These are phyloP conservation scores for Gymnopilus junonius DNA, from an alignment of 768 basidiomycete genomes.

Conservation along the genomic window DNA sequence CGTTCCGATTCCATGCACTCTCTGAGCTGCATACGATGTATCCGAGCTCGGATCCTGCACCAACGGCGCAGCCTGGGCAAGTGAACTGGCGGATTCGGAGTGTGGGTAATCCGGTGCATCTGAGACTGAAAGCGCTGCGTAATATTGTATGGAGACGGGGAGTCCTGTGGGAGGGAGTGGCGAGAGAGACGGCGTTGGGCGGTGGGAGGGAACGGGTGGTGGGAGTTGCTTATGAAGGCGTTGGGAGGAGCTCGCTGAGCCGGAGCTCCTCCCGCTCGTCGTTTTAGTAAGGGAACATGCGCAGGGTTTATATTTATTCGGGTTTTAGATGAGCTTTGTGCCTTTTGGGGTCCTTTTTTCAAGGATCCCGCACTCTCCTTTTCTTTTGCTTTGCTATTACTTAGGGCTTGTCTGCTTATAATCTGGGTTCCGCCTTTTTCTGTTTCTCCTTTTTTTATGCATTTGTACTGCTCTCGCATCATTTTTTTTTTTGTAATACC, in stretches of 20 bases:
- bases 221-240: conserved; percentile 64
- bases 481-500: neutral
- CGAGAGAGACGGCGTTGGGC: conserved; percentile 51
- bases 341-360: neutral
- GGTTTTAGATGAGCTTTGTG: conserved; percentile 4
- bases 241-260: conserved; percentile 55
- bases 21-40: conserved; percentile 32
- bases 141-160: conserved; percentile 52
- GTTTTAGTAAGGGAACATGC: conserved; percentile 2
- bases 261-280: conserved; percentile 9
- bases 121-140: conserved; percentile 64
- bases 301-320: conserved; percentile 5
- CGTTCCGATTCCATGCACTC: conserved; percentile 41
- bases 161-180: conserved; percentile 51
- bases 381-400: neutral
- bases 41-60: conserved; percentile 17
- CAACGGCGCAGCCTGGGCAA: conserved; percentile 16
- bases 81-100: conserved; percentile 53
- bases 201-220: conserved; percentile 62
- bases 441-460: conserved; percentile 3
- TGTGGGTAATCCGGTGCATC: conserved; percentile 61
- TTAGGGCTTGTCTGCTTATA: conserved; percentile 6
- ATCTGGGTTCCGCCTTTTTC: neutral
- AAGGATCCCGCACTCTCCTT: no score
- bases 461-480: conserved; percentile 1